These are phyloP conservation scores for Coelastrella sp. DNA, from an alignment of 139 green algal species.

Conservation along the genomic window DNA sequence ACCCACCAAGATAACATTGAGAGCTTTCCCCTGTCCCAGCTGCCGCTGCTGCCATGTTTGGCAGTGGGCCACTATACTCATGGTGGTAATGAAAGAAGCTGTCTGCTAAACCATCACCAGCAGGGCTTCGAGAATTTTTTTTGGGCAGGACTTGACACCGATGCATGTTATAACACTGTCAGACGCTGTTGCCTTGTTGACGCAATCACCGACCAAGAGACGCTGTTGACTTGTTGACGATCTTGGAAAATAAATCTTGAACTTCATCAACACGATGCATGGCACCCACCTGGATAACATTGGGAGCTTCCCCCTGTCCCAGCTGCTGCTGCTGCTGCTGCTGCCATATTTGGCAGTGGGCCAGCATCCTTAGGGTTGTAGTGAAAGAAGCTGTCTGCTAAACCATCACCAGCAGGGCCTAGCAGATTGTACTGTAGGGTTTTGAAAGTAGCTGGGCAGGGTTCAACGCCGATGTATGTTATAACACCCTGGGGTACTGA, in stretches of 20 bases:
- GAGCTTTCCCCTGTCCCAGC: no score
- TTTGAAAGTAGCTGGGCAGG: not conserved
- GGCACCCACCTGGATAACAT: not conserved
- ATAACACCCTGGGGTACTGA: not conserved
- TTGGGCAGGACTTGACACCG: not conserved
- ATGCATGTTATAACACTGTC: not conserved
- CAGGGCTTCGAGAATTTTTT: not conserved
- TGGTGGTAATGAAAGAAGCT: not conserved
- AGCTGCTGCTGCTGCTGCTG: not conserved
- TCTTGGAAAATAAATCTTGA: no score
- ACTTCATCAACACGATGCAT: no score
- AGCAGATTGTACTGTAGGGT: not conserved
- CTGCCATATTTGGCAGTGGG: not conserved
- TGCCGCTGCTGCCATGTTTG: not conserved
- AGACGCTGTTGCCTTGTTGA: no score
- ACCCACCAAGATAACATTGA: not conserved
- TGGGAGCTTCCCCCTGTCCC: no score
- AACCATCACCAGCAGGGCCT: not conserved
- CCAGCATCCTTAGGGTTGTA: not conserved
- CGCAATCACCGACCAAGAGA: no score
- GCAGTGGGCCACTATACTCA: not conserved
- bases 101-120: not conserved
- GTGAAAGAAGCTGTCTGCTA: not conserved
- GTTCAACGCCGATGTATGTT: not conserved
- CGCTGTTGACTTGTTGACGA: no score